Conservation (phyloP, 2,329 filamentous ascomycete genomes). For the Fusarium nygamai region DNA sequence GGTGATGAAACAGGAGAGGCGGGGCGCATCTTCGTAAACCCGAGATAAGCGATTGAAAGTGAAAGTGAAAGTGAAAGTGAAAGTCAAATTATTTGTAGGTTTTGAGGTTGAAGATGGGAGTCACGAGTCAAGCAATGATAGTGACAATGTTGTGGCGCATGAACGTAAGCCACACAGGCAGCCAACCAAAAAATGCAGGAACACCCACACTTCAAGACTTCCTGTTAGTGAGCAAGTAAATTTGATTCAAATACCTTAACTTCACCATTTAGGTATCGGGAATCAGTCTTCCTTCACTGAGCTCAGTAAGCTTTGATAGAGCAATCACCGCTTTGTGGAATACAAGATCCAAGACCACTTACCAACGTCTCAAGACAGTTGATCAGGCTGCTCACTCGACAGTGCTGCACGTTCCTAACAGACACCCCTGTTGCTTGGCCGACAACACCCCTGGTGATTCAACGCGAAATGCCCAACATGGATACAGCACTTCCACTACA, state of each 20-base stretch:
- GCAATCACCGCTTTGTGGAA: not conserved
- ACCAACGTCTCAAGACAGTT: not conserved
- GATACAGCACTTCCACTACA: conserved; percentile 28
- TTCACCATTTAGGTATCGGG: not conserved
- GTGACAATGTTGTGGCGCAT: conserved; percentile 38
- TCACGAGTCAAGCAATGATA: conserved; percentile 39
- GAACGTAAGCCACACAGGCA: conserved; percentile 41
- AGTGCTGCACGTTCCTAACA: conserved; percentile 9
- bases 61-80: not conserved
- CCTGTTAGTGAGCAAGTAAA: conserved; percentile 9
- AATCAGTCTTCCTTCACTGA: not conserved
- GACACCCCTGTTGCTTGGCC: conserved; percentile 36
- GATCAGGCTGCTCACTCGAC: not conserved
- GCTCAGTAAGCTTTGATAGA: not conserved
- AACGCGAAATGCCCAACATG: conserved; percentile 32
- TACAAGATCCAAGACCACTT: not conserved
- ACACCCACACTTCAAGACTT: not conserved
- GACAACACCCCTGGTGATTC: conserved; percentile 24
- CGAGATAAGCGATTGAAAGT: conserved; percentile 18
- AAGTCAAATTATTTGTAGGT: conserved; percentile 42
- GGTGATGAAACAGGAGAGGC: not conserved
- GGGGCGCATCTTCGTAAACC: conserved; percentile 23
- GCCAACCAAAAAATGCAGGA: conserved; percentile 23
- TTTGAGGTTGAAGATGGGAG: conserved; percentile 36
- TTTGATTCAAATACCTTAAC: not conserved